Conservation (phyloP, 495 filamentous ascomycete genomes). For the Tuber borchii region DNA sequence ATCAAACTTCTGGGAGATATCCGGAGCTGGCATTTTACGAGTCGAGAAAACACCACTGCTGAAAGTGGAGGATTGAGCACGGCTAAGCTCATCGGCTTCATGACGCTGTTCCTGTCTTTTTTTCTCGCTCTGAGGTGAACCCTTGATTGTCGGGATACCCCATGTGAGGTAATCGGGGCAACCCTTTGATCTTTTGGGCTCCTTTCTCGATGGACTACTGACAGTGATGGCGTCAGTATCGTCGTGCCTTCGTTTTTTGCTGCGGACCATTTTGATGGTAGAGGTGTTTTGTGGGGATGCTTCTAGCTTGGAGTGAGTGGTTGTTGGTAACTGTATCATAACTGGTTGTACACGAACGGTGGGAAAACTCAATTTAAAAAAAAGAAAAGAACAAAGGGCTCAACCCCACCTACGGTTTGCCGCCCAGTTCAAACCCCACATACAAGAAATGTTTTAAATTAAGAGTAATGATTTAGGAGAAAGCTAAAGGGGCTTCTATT, state of each 20-base stretch:
- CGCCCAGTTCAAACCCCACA: not conserved
- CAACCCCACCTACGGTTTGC: not conserved
- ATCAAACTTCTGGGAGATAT: conserved; percentile 21
- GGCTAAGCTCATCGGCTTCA: not conserved
- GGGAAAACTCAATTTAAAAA: not conserved
- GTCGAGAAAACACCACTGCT: not conserved
- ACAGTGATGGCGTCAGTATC: conserved; percentile 24
- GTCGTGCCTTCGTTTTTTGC: conserved; percentile 31
- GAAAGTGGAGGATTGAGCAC: not conserved
- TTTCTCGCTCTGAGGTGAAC: conserved; percentile 10
- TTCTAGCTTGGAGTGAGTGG: conserved; percentile 1
- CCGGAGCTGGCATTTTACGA: not conserved
- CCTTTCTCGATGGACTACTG: conserved; percentile 18
- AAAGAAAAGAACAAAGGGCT: not conserved
- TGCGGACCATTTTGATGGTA: conserved; percentile 19
- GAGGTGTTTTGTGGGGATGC: not conserved
- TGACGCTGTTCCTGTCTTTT: conserved; percentile 14
- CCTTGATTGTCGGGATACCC: not conserved
- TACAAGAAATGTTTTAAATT: not conserved
- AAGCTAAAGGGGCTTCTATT: not conserved
- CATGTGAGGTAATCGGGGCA: not conserved
- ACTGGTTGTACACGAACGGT: not conserved
- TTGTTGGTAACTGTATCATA: not conserved
- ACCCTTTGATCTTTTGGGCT: conserved; percentile 25
- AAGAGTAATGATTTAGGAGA: not conserved